Evolutionary conservation across 352 stramenopile species (phyloP).

Genomic region (Globisporangium nagaii): DNA sequence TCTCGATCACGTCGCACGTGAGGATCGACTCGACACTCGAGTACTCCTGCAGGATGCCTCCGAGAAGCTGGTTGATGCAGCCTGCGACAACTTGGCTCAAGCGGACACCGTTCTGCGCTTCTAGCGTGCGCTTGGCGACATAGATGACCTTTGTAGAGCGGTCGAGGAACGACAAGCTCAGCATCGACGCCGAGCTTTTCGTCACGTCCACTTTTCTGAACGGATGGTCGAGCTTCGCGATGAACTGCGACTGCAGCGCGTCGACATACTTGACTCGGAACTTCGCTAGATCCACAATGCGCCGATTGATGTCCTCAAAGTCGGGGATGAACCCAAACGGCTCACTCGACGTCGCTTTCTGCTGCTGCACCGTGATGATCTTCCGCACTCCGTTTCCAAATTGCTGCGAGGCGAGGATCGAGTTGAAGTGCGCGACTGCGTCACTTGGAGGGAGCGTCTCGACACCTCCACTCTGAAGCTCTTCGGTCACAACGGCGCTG

Average conservation of each 20-base stretch:
- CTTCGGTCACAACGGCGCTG: constrained; percentile 56
- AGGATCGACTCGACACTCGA: constrained; percentile 64
- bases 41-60: constrained; percentile 54
- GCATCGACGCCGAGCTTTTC: constrained; percentile 30
- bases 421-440: constrained; percentile 47
- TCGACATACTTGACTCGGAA: constrained; percentile 51
- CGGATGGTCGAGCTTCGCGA: constrained; percentile 50
- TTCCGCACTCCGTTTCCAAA: constrained; percentile 57
- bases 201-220: constrained; percentile 54
- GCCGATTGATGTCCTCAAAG: constrained; percentile 59
- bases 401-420: constrained; percentile 36
- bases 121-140: constrained; percentile 35
- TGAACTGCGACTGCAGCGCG: constrained; percentile 51
- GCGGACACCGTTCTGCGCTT: constrained; percentile 29
- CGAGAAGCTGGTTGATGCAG: constrained; percentile 67
- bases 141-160: constrained; percentile 33
- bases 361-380: constrained; percentile 62
- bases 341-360: constrained; percentile 42
- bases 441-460: constrained; percentile 12
- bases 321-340: constrained; percentile 38
- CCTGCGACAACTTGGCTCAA: constrained; percentile 51
- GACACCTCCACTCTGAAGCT: constrained; percentile 25
- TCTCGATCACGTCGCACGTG: constrained; percentile 40
- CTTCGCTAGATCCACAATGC: constrained; percentile 37
- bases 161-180: constrained; percentile 66